Base-by-base conservation (phyloP, 2,329 filamentous ascomycete genomes). In the Alternaria arborescens region DNA sequence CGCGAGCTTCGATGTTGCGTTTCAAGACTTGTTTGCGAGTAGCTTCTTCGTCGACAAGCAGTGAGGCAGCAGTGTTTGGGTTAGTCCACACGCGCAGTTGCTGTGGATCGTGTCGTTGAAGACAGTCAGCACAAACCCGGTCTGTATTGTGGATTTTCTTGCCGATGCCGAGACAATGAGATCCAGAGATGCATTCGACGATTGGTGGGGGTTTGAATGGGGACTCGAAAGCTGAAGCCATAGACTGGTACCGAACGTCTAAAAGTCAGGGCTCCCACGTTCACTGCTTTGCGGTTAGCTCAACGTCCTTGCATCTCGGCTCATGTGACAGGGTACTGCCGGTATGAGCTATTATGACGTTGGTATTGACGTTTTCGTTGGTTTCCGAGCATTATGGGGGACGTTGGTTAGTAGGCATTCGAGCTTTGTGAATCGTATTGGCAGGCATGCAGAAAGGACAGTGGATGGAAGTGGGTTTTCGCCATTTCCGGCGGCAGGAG, bases 151-250 rank as follows among this genome's bases (percentile, higher is more conserved):
- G 60, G 41, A 71, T 44, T 55, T 73, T 74, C 64, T 66, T 72
- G 42, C 71, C 70, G 48, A 74, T 68, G 52, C 72, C 67, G 52
- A 75, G 66, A 62, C 71, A 74, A 54, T 55, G 60, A 22, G 59
- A 43, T 54, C 55, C 60, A 47, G 62, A 65, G 26, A 72, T 43
- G 48, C 71, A 74, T 55, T 68, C 61, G 50, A 71, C 67, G 50
- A 65, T 64, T 34, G 71, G 69, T 52, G 71, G 71, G 60, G 68
- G 62, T 50, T 67, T 71, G 60, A 74, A 73, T 10, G 52, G 40
- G 28, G 57, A 43, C 28, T 58, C 52, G 52, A 59, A 47, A 40
- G 54, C 43, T 57, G 62, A 59, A 64, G 65, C 64, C 68, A 71
- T 73, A 47, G 43, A 62, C 56, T 59, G 56, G 60, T 43, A 58